phyloP scores from a whole-genome alignment of 805 yeast genomes.

The Yarrowia sp. region DNA sequence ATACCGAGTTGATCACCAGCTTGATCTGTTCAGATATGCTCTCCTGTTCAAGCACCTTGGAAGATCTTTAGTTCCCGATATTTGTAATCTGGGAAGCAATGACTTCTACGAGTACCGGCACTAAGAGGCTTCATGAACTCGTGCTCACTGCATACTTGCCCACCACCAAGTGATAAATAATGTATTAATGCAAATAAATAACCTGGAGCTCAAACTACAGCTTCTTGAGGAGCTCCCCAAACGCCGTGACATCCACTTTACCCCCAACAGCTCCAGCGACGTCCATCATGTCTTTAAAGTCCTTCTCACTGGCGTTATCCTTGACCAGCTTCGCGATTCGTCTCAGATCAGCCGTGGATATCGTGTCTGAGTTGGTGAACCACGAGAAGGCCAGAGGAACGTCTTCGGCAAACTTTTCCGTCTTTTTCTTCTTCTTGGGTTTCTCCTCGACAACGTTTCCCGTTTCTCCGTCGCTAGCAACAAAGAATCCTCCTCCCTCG shows the following conservation, averaged over 20 bases:
- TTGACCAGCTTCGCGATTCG: conserved; percentile 34
- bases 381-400: neutral
- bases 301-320: conserved; percentile 35
- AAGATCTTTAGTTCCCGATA: no score
- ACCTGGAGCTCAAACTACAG: neutral
- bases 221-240: conserved; percentile 22
- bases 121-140: no score
- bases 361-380: conserved; percentile 29
- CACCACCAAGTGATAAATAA: no score
- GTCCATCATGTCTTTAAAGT: conserved; percentile 38
- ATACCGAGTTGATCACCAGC: no score
- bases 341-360: conserved; percentile 35
- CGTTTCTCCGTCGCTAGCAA: neutral
- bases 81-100: no score
- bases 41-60: no score
- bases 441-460: neutral
- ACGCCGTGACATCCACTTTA: neutral
- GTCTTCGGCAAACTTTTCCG: neutral
- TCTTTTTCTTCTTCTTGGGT: neutral
- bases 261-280: conserved; percentile 31
- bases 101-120: no score
- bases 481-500: conserved; percentile 1
- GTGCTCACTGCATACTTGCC: no score
- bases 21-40: no score
- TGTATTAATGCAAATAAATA: no score